Base-by-base conservation (phyloP, 202 grass and related monocot species). In the Panicum virgatum region DNA sequence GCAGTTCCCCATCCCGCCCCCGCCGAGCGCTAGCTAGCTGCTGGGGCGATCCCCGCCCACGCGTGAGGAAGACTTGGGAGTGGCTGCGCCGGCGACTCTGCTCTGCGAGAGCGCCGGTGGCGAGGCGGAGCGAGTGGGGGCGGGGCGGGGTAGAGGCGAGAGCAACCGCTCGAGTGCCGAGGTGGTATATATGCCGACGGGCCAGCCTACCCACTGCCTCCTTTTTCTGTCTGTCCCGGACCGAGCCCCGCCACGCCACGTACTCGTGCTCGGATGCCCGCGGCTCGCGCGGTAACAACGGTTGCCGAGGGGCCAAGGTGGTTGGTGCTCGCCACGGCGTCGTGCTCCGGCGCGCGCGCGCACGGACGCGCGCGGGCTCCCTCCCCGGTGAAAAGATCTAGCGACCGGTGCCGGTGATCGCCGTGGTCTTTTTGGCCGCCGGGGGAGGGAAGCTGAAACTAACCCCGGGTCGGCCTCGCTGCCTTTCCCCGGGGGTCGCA, bases 1-100 rank as follows among this genome's bases (percentile, higher is more conserved):
- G 76, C 97, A 94, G 40, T 99, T 99, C 30, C 97, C 97, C 97
- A 99, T 99, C 40, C 60, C 23, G 26, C 6, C n/a, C n/a, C n/a
- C n/a, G n/a, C n/a, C n/a, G n/a, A n/a, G n/a, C 61, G 27, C 25
- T 7, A 1, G n/a, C 66, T 14, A 30, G 14, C 32, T 38, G 10
- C 32, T 34, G 20, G 38, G n/a, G 30, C n/a, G 16, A 12, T 4
- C 32, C 30, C 32, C 32, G 32, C 32, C 3, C 32, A 4, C 19
- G 10, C 18, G 9, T 11, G 53, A 13, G 22, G 23, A 38, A 39
- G 67, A 37, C 61, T 32, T 48, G 50, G 36, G 59, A 4, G 5
- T 15, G 15, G 47, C n/a, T n/a, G n/a, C 50, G 52, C 52, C 56
- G 56, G 32, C 36, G 65, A 11, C 12, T 29, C 32, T 44, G 69